These are phyloP conservation scores for Trametes polyzona DNA, from an alignment of 1,284 basidiomycete species.

Conservation along the genomic window DNA sequence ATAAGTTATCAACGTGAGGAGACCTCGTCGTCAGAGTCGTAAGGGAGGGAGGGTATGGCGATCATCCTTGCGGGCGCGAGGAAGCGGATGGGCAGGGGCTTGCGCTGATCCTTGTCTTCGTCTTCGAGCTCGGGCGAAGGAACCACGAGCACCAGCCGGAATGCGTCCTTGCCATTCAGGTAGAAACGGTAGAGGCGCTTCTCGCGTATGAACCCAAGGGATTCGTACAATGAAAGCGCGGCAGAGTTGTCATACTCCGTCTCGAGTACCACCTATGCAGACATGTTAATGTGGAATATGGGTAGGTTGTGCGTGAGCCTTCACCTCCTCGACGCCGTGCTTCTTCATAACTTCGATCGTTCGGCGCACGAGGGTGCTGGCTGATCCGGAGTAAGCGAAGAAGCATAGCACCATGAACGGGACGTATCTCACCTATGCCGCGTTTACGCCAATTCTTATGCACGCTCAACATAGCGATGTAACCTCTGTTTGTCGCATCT, in stretches of 20 bases:
- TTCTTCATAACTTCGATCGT: conserved; percentile 83
- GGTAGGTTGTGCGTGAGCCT: conserved; percentile 1
- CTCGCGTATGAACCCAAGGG: conserved; percentile 93
- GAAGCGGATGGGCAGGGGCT: conserved; percentile 20
- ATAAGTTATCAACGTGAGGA: conserved; percentile 28
- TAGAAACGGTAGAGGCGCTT: conserved; percentile 96
- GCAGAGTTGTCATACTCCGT: conserved; percentile 94
- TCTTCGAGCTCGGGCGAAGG: conserved; percentile 37
- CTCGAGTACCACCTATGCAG: conserved; percentile 85
- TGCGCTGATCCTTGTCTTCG: conserved; percentile 19
- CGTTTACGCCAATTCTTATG: conserved; percentile 79
- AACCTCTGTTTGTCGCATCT: conserved; percentile 82
- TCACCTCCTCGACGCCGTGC: conserved; percentile 84
- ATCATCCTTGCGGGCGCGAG: conserved; percentile 31
- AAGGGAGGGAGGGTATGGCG: conserved; percentile 28
- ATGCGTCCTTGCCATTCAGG: conserved; percentile 90
- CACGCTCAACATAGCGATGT: conserved; percentile 98
- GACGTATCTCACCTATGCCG: conserved; percentile 82
- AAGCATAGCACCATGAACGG: background rate
- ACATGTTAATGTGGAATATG: background rate
- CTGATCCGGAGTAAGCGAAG: conserved; percentile 41
- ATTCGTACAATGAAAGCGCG: conserved; percentile 88
- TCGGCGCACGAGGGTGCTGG: conserved; percentile 76
- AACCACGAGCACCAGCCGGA: conserved; percentile 71
- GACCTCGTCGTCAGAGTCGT: conserved; percentile 33